Conservation (phyloP, 805 yeast species). For the Zygosaccharomyces siamensis region DNA sequence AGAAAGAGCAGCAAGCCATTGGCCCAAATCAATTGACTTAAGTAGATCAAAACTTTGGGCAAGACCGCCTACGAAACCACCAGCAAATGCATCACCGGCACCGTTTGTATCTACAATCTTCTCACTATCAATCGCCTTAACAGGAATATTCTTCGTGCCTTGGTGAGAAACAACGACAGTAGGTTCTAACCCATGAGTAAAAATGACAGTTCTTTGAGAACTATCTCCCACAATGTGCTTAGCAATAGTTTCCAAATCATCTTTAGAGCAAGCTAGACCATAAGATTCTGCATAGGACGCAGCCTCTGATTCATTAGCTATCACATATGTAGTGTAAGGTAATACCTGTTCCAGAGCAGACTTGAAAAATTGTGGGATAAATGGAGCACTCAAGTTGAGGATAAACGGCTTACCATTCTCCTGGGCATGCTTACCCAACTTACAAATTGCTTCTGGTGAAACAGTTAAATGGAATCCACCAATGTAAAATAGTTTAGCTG, state of each 20-base stretch:
- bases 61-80: constrained; percentile 88
- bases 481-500: constrained; percentile 78
- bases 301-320: constrained; percentile 97
- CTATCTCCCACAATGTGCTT: constrained; percentile 57
- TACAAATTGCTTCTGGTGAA: constrained; percentile 87
- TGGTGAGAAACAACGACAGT: constrained; percentile 71
- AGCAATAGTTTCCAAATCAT: constrained; percentile 74
- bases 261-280: constrained; percentile 42
- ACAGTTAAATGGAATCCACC: constrained; percentile 99
- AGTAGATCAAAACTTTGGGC: constrained; percentile 65
- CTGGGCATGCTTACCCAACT: constrained; percentile 90
- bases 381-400: constrained; percentile 93
- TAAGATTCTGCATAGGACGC: constrained; percentile 89
- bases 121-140: constrained; percentile 61
- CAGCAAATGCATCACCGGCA: constrained; percentile 98
- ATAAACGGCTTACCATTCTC: constrained; percentile 70
- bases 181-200: constrained; percentile 94
- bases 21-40: constrained; percentile 74
- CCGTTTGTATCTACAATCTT: constrained; percentile 92
- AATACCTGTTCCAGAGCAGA: constrained; percentile 74
- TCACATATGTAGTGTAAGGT: constrained; percentile 84
- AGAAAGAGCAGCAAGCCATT: constrained; percentile 91
- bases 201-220: constrained; percentile 79
- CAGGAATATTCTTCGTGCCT: constrained; percentile 51
- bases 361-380: constrained; percentile 93